A percentile compares a stretch with the other conserved stretches of the same genome.
Evolutionary conservation across 2,329 filamentous ascomycete species (phyloP).

Genomic region (Paramyrothecium roridum): DNA sequence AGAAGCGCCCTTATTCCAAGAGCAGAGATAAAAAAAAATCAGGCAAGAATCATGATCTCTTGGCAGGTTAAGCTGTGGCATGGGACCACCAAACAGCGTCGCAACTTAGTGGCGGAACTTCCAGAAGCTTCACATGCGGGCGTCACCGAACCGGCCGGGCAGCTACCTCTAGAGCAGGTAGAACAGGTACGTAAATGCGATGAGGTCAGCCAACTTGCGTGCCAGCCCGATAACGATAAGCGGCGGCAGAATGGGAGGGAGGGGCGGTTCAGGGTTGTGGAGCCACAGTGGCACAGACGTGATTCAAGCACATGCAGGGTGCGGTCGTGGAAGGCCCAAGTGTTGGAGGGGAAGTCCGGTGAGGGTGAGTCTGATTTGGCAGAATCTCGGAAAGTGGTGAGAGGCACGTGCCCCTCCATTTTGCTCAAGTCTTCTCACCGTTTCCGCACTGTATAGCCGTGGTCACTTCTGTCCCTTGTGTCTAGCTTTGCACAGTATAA

Average conservation of each 20-base stretch:
- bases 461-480: background rate
- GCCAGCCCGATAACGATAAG: background rate
- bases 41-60: constrained; percentile 4
- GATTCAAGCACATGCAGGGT: background rate
- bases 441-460: background rate
- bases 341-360: too few species aligned
- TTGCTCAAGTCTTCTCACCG: background rate
- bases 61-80: background rate
- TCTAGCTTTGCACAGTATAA: background rate
- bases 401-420: background rate
- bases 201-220: background rate
- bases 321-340: too few species aligned
- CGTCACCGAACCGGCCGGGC: constrained; percentile 7
- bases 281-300: background rate
- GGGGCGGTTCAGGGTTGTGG: background rate
- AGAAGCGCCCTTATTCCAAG: background rate
- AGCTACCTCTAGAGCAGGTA: background rate
- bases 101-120: constrained; percentile 10
- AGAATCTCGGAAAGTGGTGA: background rate
- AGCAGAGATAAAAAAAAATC: background rate
- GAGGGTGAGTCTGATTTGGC: too few species aligned
- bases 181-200: background rate
- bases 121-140: constrained; percentile 21
- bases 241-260: background rate
- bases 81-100: background rate